phyloP scores from a whole-genome alignment of 2,329 filamentous ascomycete species.

The Karstenula rhodostoma region DNA sequence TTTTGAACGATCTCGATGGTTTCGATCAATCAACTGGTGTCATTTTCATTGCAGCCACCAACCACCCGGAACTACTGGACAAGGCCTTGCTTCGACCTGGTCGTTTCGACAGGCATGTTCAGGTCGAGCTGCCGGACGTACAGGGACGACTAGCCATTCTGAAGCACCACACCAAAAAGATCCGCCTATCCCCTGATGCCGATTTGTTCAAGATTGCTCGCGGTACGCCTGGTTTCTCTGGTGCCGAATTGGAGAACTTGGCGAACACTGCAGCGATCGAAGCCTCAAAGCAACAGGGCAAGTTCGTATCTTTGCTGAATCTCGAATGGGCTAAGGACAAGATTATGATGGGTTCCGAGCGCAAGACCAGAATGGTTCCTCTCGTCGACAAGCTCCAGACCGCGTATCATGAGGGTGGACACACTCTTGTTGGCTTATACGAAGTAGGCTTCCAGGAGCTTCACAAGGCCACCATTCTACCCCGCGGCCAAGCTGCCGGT shows the following conservation, averaged over 20 bases:
- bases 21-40: slow-evolving; percentile 95
- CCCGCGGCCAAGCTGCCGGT: slow-evolving; percentile 84
- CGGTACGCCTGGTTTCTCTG: slow-evolving; percentile 90
- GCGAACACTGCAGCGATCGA: slow-evolving; percentile 95
- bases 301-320: slow-evolving; percentile 77
- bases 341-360: slow-evolving; percentile 95
- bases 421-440: slow-evolving; percentile 88
- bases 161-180: slow-evolving; percentile 91
- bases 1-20: slow-evolving; percentile 94
- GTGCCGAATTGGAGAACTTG: slow-evolving; percentile 94
- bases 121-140: slow-evolving; percentile 89
- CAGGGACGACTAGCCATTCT: slow-evolving; percentile 92
- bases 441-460: slow-evolving; percentile 77
- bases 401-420: slow-evolving; percentile 96
- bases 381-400: slow-evolving; percentile 95
- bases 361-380: slow-evolving; percentile 86
- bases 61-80: slow-evolving; percentile 92
- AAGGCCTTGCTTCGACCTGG: slow-evolving; percentile 94
- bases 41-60: slow-evolving; percentile 95
- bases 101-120: slow-evolving; percentile 92
- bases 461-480: slow-evolving; percentile 98
- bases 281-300: slow-evolving; percentile 86
- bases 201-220: slow-evolving; percentile 85
- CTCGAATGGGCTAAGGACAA: slow-evolving; percentile 99
- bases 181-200: slow-evolving; percentile 81